Evolutionary conservation across 441 rosid genomes (phyloP), one percentile per base, ranked within the genome.

Genomic region (Croton setiger): DNA sequence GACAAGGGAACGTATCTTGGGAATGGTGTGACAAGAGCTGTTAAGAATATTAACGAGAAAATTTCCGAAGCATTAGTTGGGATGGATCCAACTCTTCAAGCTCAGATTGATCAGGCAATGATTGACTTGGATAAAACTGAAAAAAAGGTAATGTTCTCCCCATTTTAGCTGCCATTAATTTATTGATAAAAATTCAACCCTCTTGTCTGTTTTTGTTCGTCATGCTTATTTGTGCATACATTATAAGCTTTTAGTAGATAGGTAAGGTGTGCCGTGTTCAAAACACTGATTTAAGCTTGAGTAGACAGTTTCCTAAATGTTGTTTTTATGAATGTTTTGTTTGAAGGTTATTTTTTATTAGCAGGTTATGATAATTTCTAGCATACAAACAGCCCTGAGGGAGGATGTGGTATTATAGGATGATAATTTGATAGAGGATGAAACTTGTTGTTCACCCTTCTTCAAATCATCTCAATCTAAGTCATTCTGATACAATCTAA

Each of bases 21-120:
- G 49, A 88, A 89, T 70, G 78, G 98, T 79, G 98, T 95, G 69
- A 83, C 74, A 44, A 92, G 89, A 83, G 99, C 99, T 62, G 92
- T 92, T 61, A 89, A 83, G 85, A 95, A 92, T 77, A 83, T 95
- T 17, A 95, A 92, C 65, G 96, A 89, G 70, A 95, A 85, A 63
- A 88, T 92, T 20, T 87, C 97, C 0, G 91, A 92, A 81, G 93
- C 96, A 0, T 79, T 95, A 77, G 75, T 89, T 76, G 99, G 97
- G 63, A 92, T 95, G 99, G 98, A 95, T 77, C 98, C 98, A 0
- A 89, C 89, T 13, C 87, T 87, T 70, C 97, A 95, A 79, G 61
- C 84, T 72, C 97, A 92, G 74, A 91, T 91, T 71, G 98, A 95
- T 79, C 99, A 90, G 71, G 99, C 98, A 61, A 89, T 92, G 97